Evolutionary conservation across 2,329 filamentous ascomycete genomes (phyloP), one percentile per base, ranked within the genome.

Genomic region (Pezicula neosporulosa): DNA sequence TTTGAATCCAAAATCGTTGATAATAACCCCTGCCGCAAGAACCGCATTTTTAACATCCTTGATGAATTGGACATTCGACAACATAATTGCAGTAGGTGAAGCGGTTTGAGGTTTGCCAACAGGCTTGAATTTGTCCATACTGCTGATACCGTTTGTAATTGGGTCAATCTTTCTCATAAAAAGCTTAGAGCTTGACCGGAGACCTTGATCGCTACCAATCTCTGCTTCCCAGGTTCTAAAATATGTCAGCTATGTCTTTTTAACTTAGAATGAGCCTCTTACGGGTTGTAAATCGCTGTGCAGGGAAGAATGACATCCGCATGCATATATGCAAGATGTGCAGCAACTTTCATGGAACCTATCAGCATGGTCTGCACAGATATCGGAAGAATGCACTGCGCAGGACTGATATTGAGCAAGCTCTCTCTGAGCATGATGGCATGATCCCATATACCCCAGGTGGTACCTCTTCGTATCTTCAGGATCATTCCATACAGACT

Each of bases 381-480:
- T 1, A 70, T 70, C 3, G 72, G 68, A 6, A 72, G 64, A 45
- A 70, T 68, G 64, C 68, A 73, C 12, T 72, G 60, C 5, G 72
- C 70, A 16, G 72, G 72, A 2, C 70, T 72, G 7, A 74, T 62
- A 50, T 68, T 72, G 13, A 73, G 64, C 42, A 70, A 72, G 16
- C 67, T 78, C 59, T 82, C 78, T 55, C 78, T 69, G 77, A 77
- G 81, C 41, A 72, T 74, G 55, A 82, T 81, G 28, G 76, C 77
- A 59, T 82, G 78, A 56, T 82, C 78, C 78, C 78, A 82, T 45
- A 82, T 79, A 57, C 79, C 76, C 42, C 80, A 70, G 1, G 76
- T 78, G 51, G 75, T 77, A 52, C 74, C 72, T 35, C 76, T 71
- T 66, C 78, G 78, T 53, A 80, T 66, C 64, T 81, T 81, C 64